Percentiles rank a stretch among this genome's conserved stretches.
These are phyloP conservation scores for Leptoxyphium fumago DNA, from an alignment of 2,329 filamentous ascomycete genomes.

Conservation along the genomic window DNA sequence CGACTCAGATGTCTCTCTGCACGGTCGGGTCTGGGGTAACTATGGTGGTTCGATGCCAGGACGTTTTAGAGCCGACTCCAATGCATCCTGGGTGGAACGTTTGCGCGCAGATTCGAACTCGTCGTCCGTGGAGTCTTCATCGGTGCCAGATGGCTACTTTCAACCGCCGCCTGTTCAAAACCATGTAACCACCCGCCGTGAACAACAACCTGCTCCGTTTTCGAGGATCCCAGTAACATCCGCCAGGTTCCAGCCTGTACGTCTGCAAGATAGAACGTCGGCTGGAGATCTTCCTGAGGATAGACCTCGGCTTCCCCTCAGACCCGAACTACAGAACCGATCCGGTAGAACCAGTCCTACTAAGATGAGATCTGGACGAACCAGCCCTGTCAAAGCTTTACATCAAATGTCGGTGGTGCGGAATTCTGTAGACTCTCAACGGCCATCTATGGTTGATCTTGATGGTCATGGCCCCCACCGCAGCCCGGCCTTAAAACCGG, in stretches of 20 bases:
- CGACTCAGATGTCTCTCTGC: constrained; percentile 8
- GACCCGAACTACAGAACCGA: constrained; percentile 17
- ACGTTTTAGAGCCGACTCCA: constrained; percentile 14
- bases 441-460: neutral
- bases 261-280: constrained; percentile 2
- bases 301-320: constrained; percentile 16
- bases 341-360: constrained; percentile 17
- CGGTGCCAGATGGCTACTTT: constrained; percentile 10
- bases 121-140: constrained; percentile 16
- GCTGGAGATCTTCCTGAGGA: constrained; percentile 14
- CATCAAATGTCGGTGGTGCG: constrained; percentile 10
- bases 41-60: constrained; percentile 14
- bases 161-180: constrained; percentile 8
- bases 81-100: constrained; percentile 11
- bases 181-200: constrained; percentile 7
- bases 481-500: constrained; percentile 13
- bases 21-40: constrained; percentile 4
- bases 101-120: constrained; percentile 13
- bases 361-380: constrained; percentile 12
- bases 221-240: constrained; percentile 12
- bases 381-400: constrained; percentile 13
- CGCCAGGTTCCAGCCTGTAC: constrained; percentile 10
- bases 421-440: constrained; percentile 7
- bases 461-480: constrained; percentile 4
- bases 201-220: constrained; percentile 8